Evolutionary conservation across 2,329 filamentous ascomycete genomes (phyloP), one percentile per base, ranked within the genome.

Genomic region (Cadophora sp.): DNA sequence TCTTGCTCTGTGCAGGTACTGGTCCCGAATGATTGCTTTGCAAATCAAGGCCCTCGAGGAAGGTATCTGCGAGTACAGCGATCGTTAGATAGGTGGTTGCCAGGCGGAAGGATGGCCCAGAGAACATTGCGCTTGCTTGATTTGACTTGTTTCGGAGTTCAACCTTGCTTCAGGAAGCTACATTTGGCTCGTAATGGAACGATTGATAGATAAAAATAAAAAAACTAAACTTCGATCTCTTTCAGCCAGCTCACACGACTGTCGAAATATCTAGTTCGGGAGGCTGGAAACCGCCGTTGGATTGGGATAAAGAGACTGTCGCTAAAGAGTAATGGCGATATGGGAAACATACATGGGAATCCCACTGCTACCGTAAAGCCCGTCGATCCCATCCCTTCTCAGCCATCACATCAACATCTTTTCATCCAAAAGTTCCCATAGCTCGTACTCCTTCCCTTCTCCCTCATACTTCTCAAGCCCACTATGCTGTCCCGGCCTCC

Each of bases 1-100:
- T 70, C 73, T 85, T 51, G 81, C 81, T 0, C 73, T 84, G 39
- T 82, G 81, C 60, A 78, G 83, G 11, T 80, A 81, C 45, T 84
- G 79, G 66, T 84, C 82, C 1, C 78, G 79, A 62, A 75, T 82
- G 62, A 68, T 85, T 66, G 83, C 83, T 1, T 71, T 85, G 69
- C 83, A 84, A 79, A 58, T 73, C 43, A 70, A 70, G 67, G 71
- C 62, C 14, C 30, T 71, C 24, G 71, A 72, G 48, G 66, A 70
- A 43, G 71, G 70, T 1, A 68, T 72, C 58, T 73, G 66, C 45
- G 58, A 66, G 43, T 72, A 72, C 55, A 61, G 62, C 43, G 71
- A 71, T 56, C 51, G 60, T 27, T 64, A 53, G 41, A 45, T 14
- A 16, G 27, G 4, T 24, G 16, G 4, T 18, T 39, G 7, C 11